phyloP scores from a whole-genome alignment of 495 filamentous ascomycete species.

The Hyaloscypha finlandica region DNA sequence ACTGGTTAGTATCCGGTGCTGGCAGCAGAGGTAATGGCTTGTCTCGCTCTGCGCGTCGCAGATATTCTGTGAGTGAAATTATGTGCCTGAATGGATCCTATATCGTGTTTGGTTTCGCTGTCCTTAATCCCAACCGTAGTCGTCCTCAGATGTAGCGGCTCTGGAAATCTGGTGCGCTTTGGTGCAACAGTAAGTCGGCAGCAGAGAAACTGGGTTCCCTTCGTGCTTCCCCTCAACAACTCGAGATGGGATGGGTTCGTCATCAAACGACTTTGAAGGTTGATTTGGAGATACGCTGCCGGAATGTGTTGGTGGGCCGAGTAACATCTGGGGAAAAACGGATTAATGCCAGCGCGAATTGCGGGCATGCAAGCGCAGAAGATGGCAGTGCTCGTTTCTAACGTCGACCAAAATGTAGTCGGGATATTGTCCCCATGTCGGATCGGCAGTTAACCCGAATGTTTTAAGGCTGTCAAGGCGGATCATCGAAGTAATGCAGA shows the following conservation, averaged over 20 bases:
- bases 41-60: neutral
- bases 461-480: conserved; percentile 42
- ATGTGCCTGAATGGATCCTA: conserved; percentile 5
- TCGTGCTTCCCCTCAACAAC: neutral
- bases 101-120: neutral
- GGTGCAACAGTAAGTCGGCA: neutral
- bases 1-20: neutral
- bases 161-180: neutral
- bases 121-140: neutral
- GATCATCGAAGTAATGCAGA: conserved; percentile 48
- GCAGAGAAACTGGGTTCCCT: neutral
- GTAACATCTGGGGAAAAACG: neutral
- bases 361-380: conserved; percentile 17
- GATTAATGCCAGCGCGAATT: conserved; percentile 12
- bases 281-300: neutral
- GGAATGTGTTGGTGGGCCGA: neutral
- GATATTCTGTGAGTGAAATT: conserved; percentile 1
- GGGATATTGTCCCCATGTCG: conserved; percentile 41
- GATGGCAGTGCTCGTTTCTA: conserved; percentile 1
- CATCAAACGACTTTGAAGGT: neutral
- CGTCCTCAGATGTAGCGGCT: neutral
- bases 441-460: conserved; percentile 44
- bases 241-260: neutral
- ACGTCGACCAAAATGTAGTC: conserved; percentile 1
- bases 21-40: neutral